A percentile compares a stretch with the other conserved stretches of the same genome.
phyloP scores from a whole-genome alignment of 768 basidiomycete species.

The Amanita jacksonii region DNA sequence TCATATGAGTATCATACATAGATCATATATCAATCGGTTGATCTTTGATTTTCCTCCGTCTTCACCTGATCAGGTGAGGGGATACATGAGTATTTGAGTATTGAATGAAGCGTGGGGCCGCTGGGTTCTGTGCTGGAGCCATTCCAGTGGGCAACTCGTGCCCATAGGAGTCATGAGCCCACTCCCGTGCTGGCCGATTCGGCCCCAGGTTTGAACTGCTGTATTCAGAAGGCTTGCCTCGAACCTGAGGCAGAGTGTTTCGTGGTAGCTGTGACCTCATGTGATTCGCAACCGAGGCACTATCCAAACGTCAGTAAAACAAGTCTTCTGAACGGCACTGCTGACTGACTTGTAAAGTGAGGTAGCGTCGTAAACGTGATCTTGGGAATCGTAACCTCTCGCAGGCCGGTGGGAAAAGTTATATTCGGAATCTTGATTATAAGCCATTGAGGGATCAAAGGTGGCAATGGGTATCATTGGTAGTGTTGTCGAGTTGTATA shows the following conservation, averaged over 20 bases:
- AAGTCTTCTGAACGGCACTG: not conserved
- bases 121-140: not conserved
- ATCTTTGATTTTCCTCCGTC: too few relatives aligned
- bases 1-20: not conserved
- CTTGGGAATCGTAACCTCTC: conserved; percentile 1
- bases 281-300: conserved; percentile 2
- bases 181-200: not conserved
- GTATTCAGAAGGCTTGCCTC: too few relatives aligned
- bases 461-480: conserved; percentile 15
- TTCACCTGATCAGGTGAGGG: too few relatives aligned
- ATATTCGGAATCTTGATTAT: conserved; percentile 14
- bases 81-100: not conserved
- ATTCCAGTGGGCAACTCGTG: not conserved
- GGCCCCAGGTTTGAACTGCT: not conserved
- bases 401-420: not conserved
- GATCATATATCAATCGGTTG: too few relatives aligned
- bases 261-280: conserved; percentile 1
- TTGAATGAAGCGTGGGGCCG: not conserved
- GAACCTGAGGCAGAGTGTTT: not conserved
- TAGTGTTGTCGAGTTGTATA: conserved; percentile 10
- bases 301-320: not conserved
- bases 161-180: too few relatives aligned
- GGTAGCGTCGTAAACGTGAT: conserved; percentile 10
- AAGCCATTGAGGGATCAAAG: conserved; percentile 43
- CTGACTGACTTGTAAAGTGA: conserved; percentile 6